phyloP scores from a whole-genome alignment of 139 green algal species.

The Chloropicon primus region DNA sequence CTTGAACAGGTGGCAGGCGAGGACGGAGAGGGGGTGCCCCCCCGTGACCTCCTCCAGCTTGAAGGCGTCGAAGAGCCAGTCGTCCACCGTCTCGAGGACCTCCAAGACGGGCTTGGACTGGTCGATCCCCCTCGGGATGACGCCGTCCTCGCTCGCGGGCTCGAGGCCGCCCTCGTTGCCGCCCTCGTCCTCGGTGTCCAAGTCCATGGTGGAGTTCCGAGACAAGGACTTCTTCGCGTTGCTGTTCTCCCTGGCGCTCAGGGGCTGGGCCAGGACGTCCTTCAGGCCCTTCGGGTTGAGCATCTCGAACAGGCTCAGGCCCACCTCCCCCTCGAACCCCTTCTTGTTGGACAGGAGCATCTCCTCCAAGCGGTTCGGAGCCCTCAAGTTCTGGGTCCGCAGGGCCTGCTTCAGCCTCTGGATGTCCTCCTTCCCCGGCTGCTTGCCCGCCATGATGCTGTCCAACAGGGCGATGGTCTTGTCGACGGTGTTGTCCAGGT shows the following conservation, averaged over 20 bases:
- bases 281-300: not conserved
- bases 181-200: not conserved
- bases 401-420: not conserved
- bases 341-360: not conserved
- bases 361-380: not conserved
- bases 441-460: not conserved
- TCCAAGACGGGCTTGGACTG: constrained; percentile 15
- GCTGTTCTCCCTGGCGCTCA: not conserved
- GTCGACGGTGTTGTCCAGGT: not conserved
- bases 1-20: constrained; percentile 37
- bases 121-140: no score
- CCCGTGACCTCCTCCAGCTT: constrained; percentile 20
- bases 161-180: not conserved
- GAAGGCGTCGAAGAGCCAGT: constrained; percentile 35
- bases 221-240: not conserved
- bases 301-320: not conserved
- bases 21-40: constrained; percentile 24
- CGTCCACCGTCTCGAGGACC: constrained; percentile 13
- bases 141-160: no score
- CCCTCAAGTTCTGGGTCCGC: not conserved
- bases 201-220: not conserved
- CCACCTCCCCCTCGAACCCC: not conserved
- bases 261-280: not conserved
- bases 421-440: not conserved
- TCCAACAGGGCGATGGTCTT: not conserved